Percentiles rank a stretch among this genome's conserved stretches.
phyloP scores from a whole-genome alignment of 345 rosid species.

The Geranium brycei region DNA sequence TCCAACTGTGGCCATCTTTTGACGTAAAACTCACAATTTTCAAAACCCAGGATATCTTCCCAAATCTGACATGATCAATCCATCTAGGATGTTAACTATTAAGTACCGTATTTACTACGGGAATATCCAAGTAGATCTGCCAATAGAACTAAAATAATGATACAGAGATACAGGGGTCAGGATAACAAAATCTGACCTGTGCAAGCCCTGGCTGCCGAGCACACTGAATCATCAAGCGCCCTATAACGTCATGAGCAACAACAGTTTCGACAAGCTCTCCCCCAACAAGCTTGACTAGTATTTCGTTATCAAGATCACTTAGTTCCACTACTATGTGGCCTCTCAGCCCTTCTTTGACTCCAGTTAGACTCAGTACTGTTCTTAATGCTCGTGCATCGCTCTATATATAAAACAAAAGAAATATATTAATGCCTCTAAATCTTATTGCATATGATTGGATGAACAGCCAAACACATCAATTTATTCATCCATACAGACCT shows the following conservation, averaged over 20 bases:
- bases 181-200: slow-evolving; percentile 29
- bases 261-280: slow-evolving; percentile 66
- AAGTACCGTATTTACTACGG: neutral
- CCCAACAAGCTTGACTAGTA: slow-evolving; percentile 70
- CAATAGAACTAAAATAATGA: neutral
- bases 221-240: slow-evolving; percentile 76
- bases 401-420: slow-evolving; percentile 22
- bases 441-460: neutral
- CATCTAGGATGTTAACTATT: neutral
- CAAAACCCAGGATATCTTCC: slow-evolving; percentile 73
- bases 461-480: slow-evolving; percentile 6
- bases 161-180: neutral
- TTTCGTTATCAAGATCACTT: slow-evolving; percentile 67
- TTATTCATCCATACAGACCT: slow-evolving; percentile 31
- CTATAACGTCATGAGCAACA: slow-evolving; percentile 74
- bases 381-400: slow-evolving; percentile 77
- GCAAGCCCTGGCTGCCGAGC: slow-evolving; percentile 75
- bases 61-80: slow-evolving; percentile 35
- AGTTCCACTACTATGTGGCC: slow-evolving; percentile 72
- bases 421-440: slow-evolving; percentile 1
- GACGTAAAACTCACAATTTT: slow-evolving; percentile 67
- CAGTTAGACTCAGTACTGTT: slow-evolving; percentile 63
- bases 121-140: neutral
- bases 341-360: slow-evolving; percentile 58
- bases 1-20: slow-evolving; percentile 57